phyloP scores from a whole-genome alignment of 495 filamentous ascomycete species.

The Penicillium alfredii region DNA sequence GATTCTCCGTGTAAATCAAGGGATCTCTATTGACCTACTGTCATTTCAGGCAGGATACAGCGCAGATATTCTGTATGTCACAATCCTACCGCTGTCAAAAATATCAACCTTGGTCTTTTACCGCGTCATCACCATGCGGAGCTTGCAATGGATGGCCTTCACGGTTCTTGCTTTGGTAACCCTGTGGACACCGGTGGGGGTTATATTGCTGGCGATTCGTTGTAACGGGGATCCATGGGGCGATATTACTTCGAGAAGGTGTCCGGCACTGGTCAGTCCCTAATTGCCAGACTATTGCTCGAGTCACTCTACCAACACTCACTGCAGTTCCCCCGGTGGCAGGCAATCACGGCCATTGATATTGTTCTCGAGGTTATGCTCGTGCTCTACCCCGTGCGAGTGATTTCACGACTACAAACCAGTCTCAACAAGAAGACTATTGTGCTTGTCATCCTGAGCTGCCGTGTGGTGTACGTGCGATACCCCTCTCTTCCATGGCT shows the following conservation, averaged over 20 bases:
- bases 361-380: conserved; percentile 20
- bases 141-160: conserved; percentile 13
- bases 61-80: conserved; percentile 17
- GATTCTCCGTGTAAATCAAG: too few relatives aligned
- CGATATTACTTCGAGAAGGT: conserved; percentile 14
- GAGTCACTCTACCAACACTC: not conserved
- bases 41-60: conserved; percentile 10
- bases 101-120: conserved; percentile 11
- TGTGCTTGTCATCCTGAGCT: conserved; percentile 16
- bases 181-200: conserved; percentile 11
- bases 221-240: conserved; percentile 15
- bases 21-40: not conserved
- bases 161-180: conserved; percentile 6
- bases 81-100: conserved; percentile 16
- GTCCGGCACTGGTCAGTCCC: conserved; percentile 9
- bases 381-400: conserved; percentile 10
- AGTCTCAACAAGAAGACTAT: conserved; percentile 12
- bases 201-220: conserved; percentile 14
- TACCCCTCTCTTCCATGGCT: not conserved
- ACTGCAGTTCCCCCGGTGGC: conserved; percentile 23
- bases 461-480: conserved; percentile 19
- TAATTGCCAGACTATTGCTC: too few relatives aligned
- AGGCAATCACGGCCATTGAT: conserved; percentile 20
- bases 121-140: conserved; percentile 9
- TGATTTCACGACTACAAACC: conserved; percentile 17